phyloP scores from a whole-genome alignment of 257 asterid genomes.

The Plantago ovata region DNA sequence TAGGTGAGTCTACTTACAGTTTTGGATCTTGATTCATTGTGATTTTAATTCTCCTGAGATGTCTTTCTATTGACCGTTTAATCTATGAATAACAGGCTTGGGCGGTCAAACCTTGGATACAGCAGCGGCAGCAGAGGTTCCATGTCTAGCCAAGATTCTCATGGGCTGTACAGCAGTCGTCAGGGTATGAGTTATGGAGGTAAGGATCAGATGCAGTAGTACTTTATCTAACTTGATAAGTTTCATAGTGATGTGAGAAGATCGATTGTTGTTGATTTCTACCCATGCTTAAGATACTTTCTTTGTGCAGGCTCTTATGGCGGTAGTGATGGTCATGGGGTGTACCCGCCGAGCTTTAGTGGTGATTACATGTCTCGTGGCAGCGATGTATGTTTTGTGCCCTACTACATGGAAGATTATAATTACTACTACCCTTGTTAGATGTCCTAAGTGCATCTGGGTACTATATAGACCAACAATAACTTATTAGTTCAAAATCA shows the following conservation, averaged over 20 bases:
- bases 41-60: neutral
- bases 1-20: slow-evolving; percentile 39
- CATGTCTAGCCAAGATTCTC: slow-evolving; percentile 75
- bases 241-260: neutral
- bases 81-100: slow-evolving; percentile 38
- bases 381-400: slow-evolving; percentile 60
- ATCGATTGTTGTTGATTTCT: neutral
- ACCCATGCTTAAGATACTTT: slow-evolving; percentile 3
- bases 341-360: slow-evolving; percentile 79
- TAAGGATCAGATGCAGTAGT: slow-evolving; percentile 23
- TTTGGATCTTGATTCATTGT: neutral
- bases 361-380: slow-evolving; percentile 81
- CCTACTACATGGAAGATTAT: no score
- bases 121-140: slow-evolving; percentile 77
- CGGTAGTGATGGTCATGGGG: slow-evolving; percentile 69
- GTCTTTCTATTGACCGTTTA: slow-evolving; percentile 6
- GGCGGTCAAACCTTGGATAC: slow-evolving; percentile 80
- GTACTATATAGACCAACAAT: no score
- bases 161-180: slow-evolving; percentile 71
- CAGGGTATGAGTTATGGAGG: slow-evolving; percentile 91
- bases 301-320: slow-evolving; percentile 65
- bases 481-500: no score
- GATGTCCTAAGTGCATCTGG: no score
- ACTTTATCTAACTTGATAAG: neutral
- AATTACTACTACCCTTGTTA: no score